Conservation (phyloP, 106 monocot genomes). For the Triglochin maritima region DNA sequence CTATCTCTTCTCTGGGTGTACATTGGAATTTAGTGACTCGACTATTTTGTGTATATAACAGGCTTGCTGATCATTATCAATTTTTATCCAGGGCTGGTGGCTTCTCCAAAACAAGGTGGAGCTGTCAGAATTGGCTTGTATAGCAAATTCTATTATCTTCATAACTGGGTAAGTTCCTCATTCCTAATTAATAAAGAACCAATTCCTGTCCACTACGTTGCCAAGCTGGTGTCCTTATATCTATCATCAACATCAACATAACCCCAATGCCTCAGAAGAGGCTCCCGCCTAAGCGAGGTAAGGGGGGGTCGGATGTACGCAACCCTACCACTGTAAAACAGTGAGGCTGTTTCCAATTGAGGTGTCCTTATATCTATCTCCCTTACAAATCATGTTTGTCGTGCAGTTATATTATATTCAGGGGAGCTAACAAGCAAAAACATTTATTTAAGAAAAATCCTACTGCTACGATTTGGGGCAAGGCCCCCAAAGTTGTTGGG, state of each 20-base stretch:
- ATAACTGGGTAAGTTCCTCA: constrained; percentile 45
- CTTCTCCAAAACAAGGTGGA: constrained; percentile 69
- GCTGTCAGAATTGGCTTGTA: constrained; percentile 31
- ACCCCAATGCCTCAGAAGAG: too few relatives aligned
- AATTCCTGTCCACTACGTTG: too few relatives aligned
- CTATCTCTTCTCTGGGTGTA: too few relatives aligned
- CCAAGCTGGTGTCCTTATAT: too few relatives aligned
- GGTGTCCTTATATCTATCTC: too few relatives aligned
- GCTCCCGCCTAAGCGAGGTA: too few relatives aligned
- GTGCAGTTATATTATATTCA: constrained; percentile 78
- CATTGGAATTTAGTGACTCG: too few relatives aligned
- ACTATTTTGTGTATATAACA: not conserved
- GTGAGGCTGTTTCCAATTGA: too few relatives aligned
- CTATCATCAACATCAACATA: too few relatives aligned
- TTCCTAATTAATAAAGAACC: too few relatives aligned
- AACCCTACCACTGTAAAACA: too few relatives aligned
- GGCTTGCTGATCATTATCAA: not conserved
- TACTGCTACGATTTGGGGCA: constrained; percentile 79
- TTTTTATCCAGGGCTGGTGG: constrained; percentile 83
- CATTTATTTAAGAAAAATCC: constrained; percentile 92
- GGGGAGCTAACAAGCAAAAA: constrained; percentile 96
- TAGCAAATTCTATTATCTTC: constrained; percentile 53
- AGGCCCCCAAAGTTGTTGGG: constrained; percentile 80
- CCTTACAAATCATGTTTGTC: not conserved
- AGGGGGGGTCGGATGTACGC: too few relatives aligned